Evolutionary conservation across 345 rosid species (phyloP), one percentile per base, ranked within the genome.

Genomic region (Hypericum perforatum): DNA sequence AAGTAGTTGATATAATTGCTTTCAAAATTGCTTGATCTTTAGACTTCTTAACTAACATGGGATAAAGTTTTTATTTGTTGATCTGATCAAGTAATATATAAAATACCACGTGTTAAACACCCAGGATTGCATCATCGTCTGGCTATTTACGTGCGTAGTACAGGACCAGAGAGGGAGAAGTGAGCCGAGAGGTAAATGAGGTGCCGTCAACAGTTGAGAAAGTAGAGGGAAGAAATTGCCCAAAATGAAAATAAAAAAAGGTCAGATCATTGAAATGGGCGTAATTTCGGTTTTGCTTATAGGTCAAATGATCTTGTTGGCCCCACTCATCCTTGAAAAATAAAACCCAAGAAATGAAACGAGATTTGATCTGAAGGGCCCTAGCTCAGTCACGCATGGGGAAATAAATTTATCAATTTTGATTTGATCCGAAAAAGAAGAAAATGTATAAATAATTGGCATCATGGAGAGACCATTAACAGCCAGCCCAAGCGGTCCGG

Each of bases 121-220:
- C 63, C 62, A 41, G 8, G 32, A 4, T 29, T 37, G 56, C 60
- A 50, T 66, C 69, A 36, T 57, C 66, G 53, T 13, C 36, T 39
- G 38, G 41, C 9, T 45, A 5, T 9, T 13, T 11, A 22, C 4
- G 4, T 22, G 32, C 32, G 4, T 4, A 22, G 32, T 22, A 22
- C 1, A 22, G 32, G 32, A 22, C 32, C 32, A 4, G 4, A 22
- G 32, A 22, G 32, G 32, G 32, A 22, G n/a, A n/a, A n/a, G n/a
- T n/a, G n/a, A n/a, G n/a, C 32, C 32, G 32, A 22, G 4, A 22
- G 32, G 32, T 22, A 22, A 1, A 22, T 22, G 32, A 22, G 65
- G 45, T 47, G 55, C 51, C 41, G 39, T 13, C 50, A 7, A 14
- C 66, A 9, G 7, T 3, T 6, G 37, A 13, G 39, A 37, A 37